A percentile compares a stretch with the other conserved stretches of the same genome.
These are phyloP conservation scores for Polysphondylium violaceum DNA, from an alignment of 78 protist species.

Conservation along the genomic window DNA sequence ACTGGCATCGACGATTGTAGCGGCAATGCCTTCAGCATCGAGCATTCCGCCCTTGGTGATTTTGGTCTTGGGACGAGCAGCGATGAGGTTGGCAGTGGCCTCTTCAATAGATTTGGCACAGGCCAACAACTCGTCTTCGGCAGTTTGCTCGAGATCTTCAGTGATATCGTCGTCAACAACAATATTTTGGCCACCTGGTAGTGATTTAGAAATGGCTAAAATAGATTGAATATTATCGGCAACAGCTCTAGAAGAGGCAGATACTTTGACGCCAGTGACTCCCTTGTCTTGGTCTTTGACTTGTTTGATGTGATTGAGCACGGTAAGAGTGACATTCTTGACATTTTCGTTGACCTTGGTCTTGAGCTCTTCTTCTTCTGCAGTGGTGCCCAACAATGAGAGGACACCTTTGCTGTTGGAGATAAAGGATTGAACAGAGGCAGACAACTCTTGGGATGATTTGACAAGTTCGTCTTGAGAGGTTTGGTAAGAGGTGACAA, in stretches of 20 bases:
- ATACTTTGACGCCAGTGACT: background rate
- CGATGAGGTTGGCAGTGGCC: conserved; percentile 49
- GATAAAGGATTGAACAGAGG: conserved; percentile 31
- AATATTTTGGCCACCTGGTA: conserved; percentile 69
- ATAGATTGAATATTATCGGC: conserved; percentile 35
- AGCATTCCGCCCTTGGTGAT: conserved; percentile 3
- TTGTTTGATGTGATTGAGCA: conserved; percentile 4
- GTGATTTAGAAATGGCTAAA: background rate
- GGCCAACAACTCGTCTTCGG: conserved; percentile 55
- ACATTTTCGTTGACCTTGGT: background rate
- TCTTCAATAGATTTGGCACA: conserved; percentile 65
- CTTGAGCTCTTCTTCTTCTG: background rate
- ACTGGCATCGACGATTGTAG: conserved; percentile 72
- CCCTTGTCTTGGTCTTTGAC: conserved; percentile 70
- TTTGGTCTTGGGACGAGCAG: conserved; percentile 62
- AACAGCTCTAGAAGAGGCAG: conserved; percentile 28
- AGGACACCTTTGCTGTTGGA: conserved; percentile 32
- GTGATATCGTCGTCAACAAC: conserved; percentile 26
- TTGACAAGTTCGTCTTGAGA: conserved; percentile 71
- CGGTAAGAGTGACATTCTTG: conserved; percentile 28
- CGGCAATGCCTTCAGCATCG: conserved; percentile 72
- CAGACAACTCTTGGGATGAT: conserved; percentile 31
- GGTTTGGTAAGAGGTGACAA: conserved; percentile 59
- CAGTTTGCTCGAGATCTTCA: conserved; percentile 59
- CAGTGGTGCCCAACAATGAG: background rate